Base-by-base conservation (phyloP, 257 asterid genomes). In the Solanum virginianum region DNA sequence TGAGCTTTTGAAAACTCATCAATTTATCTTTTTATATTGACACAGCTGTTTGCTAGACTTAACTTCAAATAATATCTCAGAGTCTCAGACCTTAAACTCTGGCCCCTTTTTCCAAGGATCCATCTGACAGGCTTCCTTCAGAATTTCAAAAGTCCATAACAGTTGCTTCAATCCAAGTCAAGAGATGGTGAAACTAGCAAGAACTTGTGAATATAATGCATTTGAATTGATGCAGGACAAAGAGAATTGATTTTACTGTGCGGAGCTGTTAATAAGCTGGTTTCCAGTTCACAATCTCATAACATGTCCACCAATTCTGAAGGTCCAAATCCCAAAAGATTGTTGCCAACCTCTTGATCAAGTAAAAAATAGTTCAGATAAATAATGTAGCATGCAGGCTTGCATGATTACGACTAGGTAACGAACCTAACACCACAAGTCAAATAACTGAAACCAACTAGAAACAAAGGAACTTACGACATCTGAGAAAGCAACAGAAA, bases 401-500 rank as follows among this genome's bases (percentile, higher is more conserved):
- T 26, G 82, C 65, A 79, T 26, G 29, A 45, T 15, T 29, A 17
- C 29, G 20, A 24, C 45, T 51, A 49, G 45, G 45, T 77, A 51
- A 29, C 63, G 53, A 26, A 79, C 65, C 24, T 72, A 72, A 72
- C 82, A 53, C 41, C 82, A 79, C 62, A 10, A 29, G 26, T 79
- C 49, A 79, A 53, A 53, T 51, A 24, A 56, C 26, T 53, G 83
- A 79, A 53, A 79, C 49, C 65, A 53, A 45, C 29, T 26, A 86
- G 85, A 66, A 74, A 55, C 79, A 55, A 81, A 79, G 71, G 80
- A 86, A 92, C 99, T 95, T 90, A 97, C 99, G 18, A 97, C 99
- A 86, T 97, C 99, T 12, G 99, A 94, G 88, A 95, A 92, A 83
- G 99, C 99, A 47, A 97, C 98, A 84, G 99, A 97, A 84, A 97